Conservation (phyloP, 345 rosid genomes). For the Melastoma malabathricum region DNA sequence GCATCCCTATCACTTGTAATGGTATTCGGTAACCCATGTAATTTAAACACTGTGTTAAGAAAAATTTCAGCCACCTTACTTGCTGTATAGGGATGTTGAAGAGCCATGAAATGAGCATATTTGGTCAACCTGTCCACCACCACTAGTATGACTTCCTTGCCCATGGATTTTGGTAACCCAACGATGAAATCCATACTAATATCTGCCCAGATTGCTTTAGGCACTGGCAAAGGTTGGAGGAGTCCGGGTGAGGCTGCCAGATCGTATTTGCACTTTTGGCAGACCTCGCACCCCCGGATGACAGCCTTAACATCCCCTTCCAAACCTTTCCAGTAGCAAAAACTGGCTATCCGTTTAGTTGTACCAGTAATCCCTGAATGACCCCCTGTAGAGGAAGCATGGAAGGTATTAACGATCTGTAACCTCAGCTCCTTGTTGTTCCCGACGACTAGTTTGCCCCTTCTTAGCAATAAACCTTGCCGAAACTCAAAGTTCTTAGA, state of each 20-base stretch:
- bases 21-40: not conserved
- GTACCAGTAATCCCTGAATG: not conserved
- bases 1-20: not conserved
- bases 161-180: not conserved
- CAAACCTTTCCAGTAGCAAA: constrained; percentile 3
- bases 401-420: not conserved
- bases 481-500: too few species aligned
- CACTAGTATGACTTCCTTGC: not conserved
- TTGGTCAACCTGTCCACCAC: not conserved
- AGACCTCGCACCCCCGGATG: not conserved
- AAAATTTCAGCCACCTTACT: not conserved
- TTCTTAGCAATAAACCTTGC: too few species aligned
- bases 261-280: not conserved
- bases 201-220: not conserved
- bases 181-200: not conserved
- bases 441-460: not conserved
- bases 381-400: not conserved
- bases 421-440: not conserved
- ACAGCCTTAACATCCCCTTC: not conserved
- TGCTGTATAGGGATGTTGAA: not conserved
- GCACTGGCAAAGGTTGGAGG: not conserved
- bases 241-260: not conserved
- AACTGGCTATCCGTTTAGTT: not conserved
- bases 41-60: not conserved
- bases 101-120: not conserved